Base-by-base conservation (phyloP, 2,329 filamentous ascomycete genomes). In the Stemphylium lycopersici region DNA sequence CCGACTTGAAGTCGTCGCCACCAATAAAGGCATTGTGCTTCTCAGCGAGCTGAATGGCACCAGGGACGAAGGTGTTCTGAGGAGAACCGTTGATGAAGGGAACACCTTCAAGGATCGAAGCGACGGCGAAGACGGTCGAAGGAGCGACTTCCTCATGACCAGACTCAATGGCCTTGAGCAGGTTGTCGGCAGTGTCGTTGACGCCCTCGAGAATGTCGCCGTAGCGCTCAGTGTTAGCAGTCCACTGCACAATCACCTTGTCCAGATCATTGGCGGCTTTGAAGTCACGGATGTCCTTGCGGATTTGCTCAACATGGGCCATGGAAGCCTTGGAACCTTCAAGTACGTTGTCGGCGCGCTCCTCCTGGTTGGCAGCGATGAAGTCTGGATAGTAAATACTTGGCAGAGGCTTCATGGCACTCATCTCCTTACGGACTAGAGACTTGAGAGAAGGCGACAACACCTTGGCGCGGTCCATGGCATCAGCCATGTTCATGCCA, bases 81-180 rank as follows among this genome's bases (percentile, higher is more conserved):
- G 95, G 95, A 61, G 95, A 99, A 55, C 95, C 95, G 78, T 99
- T 99, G 87, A 99, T 97, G 83, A 99, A 99, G 3, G 95, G 93
- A 11, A 87, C 85, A 31, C 86, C 83, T 76, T 99, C 95, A 37
- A 97, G 85, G 70, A 98, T 96, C 73, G 87, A 95, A 47, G 95
- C 93, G 48, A 99, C 91, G 10, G 95, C 92, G 71, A 99, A 99
- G 69, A 99, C 85, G 45, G 93, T 98, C 18, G 95, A 98, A 26
- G 95, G 95, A 13, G 95, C 85, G n/a, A 99, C 85, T 75, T 99
- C 95, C 59, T 88, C 85, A 74, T 99, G 92, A 39, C 93, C 92
- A 59, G 83, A 76, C 79, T 93, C 88, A 74, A 99, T 96, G 45
- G 95, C 83, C 74, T 89, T 88, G 75, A 98, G 81, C 58, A 99